Evolutionary conservation across 179 eudicot genomes (phyloP).

Genomic region (Gypsophila paniculata): DNA sequence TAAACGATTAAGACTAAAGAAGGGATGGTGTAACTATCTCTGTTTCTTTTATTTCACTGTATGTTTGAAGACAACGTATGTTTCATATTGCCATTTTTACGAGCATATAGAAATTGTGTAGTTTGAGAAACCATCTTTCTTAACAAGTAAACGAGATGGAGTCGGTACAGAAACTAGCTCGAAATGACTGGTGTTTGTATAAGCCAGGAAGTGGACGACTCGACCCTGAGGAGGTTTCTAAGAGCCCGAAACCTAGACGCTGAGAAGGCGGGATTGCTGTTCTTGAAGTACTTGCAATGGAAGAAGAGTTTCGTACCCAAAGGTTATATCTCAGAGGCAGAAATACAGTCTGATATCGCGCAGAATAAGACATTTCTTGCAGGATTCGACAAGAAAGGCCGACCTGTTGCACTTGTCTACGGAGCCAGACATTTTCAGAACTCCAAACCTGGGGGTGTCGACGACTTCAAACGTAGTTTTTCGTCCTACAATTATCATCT

Average conservation of each 20-base stretch:
- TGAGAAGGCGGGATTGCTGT: conserved; percentile 57
- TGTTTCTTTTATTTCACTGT: too few species aligned
- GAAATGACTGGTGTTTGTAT: background rate
- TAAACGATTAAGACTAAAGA: too few species aligned
- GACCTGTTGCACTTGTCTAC: conserved; percentile 42
- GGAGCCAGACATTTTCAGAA: conserved; percentile 46
- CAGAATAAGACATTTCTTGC: conserved; percentile 56
- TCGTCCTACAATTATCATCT: background rate
- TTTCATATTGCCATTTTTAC: too few species aligned
- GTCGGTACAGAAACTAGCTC: background rate
- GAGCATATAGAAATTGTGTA: too few species aligned
- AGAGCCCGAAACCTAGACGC: conserved; percentile 58
- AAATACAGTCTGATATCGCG: conserved; percentile 44
- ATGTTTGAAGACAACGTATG: background rate
- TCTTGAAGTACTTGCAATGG: conserved; percentile 63
- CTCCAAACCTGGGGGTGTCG: conserved; percentile 41
- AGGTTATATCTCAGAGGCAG: conserved; percentile 40
- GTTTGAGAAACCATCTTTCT: too few species aligned
- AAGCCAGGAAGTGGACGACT: conserved; percentile 40
- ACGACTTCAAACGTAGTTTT: conserved; percentile 45
- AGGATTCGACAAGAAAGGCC: conserved; percentile 53
- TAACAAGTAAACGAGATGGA: too few species aligned
- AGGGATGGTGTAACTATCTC: too few species aligned
- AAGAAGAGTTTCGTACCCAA: conserved; percentile 48
- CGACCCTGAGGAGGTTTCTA: conserved; percentile 59